Conservation (phyloP, 2,329 filamentous ascomycete species). For the Boeremia lycopersici region DNA sequence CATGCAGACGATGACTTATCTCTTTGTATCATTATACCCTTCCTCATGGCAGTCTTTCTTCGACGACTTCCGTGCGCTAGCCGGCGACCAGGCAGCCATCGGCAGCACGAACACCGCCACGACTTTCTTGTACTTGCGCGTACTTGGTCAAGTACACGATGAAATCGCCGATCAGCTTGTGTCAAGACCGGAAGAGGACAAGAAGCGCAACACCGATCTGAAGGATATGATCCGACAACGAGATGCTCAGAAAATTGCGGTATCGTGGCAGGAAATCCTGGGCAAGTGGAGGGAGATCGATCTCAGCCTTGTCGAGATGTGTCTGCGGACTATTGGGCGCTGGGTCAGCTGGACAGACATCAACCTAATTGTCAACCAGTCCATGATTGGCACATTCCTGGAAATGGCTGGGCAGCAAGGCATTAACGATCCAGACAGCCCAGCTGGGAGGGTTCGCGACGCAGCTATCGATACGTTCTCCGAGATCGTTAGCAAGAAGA, state of each 20-base stretch:
- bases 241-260: slow-evolving; percentile 86
- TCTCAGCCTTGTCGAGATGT: slow-evolving; percentile 81
- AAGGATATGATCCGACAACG: slow-evolving; percentile 88
- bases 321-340: slow-evolving; percentile 87
- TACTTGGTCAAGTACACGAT: slow-evolving; percentile 89
- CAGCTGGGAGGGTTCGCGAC: slow-evolving; percentile 77
- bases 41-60: slow-evolving; percentile 89
- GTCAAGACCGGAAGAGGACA: slow-evolving; percentile 75
- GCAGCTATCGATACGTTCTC: slow-evolving; percentile 93
- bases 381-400: slow-evolving; percentile 83
- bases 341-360: slow-evolving; percentile 99
- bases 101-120: slow-evolving; percentile 73
- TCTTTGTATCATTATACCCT: slow-evolving; percentile 87
- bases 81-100: slow-evolving; percentile 63
- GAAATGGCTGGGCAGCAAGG: slow-evolving; percentile 79
- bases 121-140: slow-evolving; percentile 84
- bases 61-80: slow-evolving; percentile 83
- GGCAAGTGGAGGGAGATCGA: slow-evolving; percentile 71
- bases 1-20: slow-evolving; percentile 90
- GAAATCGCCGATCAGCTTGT: slow-evolving; percentile 95
- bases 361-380: slow-evolving; percentile 79
- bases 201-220: slow-evolving; percentile 83
- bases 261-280: slow-evolving; percentile 91
- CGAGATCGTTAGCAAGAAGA: slow-evolving; percentile 97
- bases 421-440: slow-evolving; percentile 63